These are phyloP conservation scores for Leishmania braziliensis DNA, from an alignment of 208 protist genomes.

Conservation along the genomic window DNA sequence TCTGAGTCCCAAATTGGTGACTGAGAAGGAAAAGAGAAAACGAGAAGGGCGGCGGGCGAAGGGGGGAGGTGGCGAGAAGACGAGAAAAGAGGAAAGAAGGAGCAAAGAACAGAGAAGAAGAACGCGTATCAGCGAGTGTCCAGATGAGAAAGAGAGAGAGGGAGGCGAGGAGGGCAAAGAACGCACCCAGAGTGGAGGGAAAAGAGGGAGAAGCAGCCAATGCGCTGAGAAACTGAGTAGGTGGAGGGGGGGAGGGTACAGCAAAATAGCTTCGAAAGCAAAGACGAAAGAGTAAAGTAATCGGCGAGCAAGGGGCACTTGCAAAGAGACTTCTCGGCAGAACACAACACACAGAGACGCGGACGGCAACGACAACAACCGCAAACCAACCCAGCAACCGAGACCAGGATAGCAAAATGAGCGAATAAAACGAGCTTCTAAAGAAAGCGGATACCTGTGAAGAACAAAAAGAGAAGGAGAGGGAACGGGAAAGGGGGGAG, in stretches of 20 bases:
- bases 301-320: neutral
- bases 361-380: neutral
- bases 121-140: neutral
- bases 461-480: neutral
- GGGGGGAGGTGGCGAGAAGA: neutral
- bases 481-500: neutral
- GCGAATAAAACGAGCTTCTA: neutral
- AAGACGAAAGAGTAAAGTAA: neutral
- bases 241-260: too few species aligned
- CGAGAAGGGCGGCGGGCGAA: neutral
- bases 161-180: neutral
- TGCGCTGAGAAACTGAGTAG: neutral
- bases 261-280: neutral
- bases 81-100: constrained; percentile 10
- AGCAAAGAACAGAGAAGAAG: neutral
- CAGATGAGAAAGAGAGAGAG: neutral
- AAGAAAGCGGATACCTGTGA: neutral
- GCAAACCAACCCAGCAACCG: neutral
- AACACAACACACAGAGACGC: neutral
- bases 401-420: neutral
- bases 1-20: neutral
- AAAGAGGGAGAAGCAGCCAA: neutral
- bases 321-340: neutral
- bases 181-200: neutral
- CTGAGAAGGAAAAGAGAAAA: neutral